Evolutionary conservation across 148 eudicot species (phyloP), one percentile per base, ranked within the genome.

Genomic region (Beta vulgaris): DNA sequence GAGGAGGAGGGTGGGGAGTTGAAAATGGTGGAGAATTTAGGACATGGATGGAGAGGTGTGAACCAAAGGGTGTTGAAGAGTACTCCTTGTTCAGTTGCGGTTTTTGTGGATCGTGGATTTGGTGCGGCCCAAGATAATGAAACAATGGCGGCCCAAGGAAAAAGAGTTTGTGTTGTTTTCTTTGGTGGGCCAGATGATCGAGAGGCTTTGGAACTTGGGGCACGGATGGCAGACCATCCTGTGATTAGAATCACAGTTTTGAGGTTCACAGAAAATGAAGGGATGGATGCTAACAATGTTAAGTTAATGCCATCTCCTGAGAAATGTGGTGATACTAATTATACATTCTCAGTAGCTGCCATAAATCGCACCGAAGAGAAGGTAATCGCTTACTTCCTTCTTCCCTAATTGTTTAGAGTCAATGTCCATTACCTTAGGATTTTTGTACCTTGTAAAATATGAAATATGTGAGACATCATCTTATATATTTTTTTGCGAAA

Each of bases 51-150:
- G 77, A 68, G 84, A 36, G 79, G 60, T 14, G 89, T 90, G 19
- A 91, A 87, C 68, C 81, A 63, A 35, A 86, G 82, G 79, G 92
- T 90, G 68, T 77, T 91, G 39, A 83, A 85, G 58, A 80, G 82
- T 10, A 88, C 97, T 0, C 86, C 89, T 2, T 90, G 94, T 37
- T 87, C 97, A 5, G 94, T 90, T 14, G 87, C 84, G 6, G 85
- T 91, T 28, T 58, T 91, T 6, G 82, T 91, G 32, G 94, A 90
- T 65, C 91, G 97, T 29, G 97, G 94, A 6, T 86, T 91, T 2
- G 89, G 87, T 78, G 13, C 77, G 81, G 4, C 54, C 44, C 10
- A 85, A 74, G 68, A 64, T 21, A 46, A 64, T 2, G 15, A 14
- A 21, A 5, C 42, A 37, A 19, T 4, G 16, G 39, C 65, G 55